Percentiles rank a stretch among this genome's conserved stretches.
These are phyloP conservation scores for Clitopilus passeckerianus DNA, from an alignment of 768 basidiomycete species.

Conservation along the genomic window DNA sequence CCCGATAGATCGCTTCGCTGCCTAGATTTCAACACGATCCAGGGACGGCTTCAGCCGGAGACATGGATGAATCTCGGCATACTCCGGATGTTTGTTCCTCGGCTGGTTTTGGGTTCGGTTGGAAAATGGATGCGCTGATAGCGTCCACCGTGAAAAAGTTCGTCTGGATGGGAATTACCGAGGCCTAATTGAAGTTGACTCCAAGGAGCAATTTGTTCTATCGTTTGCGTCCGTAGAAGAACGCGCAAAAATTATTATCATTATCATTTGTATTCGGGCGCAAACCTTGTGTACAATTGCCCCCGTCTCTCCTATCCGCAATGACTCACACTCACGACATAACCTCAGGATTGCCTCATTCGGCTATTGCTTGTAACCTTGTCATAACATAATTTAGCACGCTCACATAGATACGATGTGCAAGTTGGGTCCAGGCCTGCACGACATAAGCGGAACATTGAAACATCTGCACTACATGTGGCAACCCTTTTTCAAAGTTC, in stretches of 20 bases:
- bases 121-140: background rate
- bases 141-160: conserved; percentile 4
- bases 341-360: background rate
- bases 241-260: background rate
- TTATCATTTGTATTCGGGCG: too few relatives aligned
- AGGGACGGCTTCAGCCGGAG: conserved; percentile 10
- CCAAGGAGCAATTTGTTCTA: conserved; percentile 2
- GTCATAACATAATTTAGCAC: background rate
- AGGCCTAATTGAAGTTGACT: conserved; percentile 5
- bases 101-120: background rate
- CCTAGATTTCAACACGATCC: background rate
- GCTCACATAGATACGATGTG: background rate
- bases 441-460: background rate
- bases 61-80: conserved; percentile 17
- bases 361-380: background rate
- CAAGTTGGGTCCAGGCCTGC: background rate
- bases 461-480: background rate
- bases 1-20: conserved; percentile 20
- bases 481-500: background rate
- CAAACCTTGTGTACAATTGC: background rate
- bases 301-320: background rate
- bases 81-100: conserved; percentile 21
- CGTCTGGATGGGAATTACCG: conserved; percentile 14
- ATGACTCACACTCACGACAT: background rate
- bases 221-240: background rate